A percentile compares a stretch with the other conserved stretches of the same genome.
phyloP scores from a whole-genome alignment of 352 stramenopile species.

The Phytophthora rubi region DNA sequence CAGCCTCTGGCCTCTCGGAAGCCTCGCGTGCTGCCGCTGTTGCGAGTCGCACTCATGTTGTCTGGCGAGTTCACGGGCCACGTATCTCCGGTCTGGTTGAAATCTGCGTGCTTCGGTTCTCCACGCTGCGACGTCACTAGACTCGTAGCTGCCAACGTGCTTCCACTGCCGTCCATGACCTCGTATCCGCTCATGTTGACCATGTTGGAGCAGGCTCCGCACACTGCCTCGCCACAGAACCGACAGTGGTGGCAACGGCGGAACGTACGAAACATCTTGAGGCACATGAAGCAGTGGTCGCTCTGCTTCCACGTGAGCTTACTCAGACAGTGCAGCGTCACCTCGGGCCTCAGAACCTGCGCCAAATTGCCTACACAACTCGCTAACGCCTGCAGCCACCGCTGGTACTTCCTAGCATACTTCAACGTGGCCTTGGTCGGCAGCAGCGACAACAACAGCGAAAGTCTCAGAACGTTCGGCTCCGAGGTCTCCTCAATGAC shows the following conservation, averaged over 20 bases:
- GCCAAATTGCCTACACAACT: constrained; percentile 48
- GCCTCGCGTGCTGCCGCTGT: constrained; percentile 19
- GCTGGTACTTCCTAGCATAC: constrained; percentile 43
- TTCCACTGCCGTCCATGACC: constrained; percentile 35
- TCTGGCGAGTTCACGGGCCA: constrained; percentile 22
- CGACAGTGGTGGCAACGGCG: constrained; percentile 77
- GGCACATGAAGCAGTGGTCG: constrained; percentile 71
- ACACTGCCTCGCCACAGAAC: constrained; percentile 76
- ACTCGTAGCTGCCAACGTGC: constrained; percentile 26
- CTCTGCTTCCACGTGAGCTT: constrained; percentile 66
- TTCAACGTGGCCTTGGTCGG: constrained; percentile 43
- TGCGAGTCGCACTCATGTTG: constrained; percentile 7
- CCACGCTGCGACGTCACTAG: constrained; percentile 19
- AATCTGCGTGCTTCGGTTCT: constrained; percentile 24
- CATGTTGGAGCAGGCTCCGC: constrained; percentile 66
- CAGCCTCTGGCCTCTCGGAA: constrained; percentile 37
- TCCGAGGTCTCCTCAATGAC: constrained; percentile 59
- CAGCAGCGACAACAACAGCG: constrained; percentile 56
- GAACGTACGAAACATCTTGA: constrained; percentile 78
- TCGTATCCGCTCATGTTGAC: constrained; percentile 53
- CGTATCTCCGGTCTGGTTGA: constrained; percentile 36
- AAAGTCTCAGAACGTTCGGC: constrained; percentile 42
- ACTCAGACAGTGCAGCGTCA: constrained; percentile 45
- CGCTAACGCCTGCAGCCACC: constrained; percentile 39
- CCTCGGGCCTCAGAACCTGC: constrained; percentile 19